Base-by-base conservation (phyloP, 2,329 filamentous ascomycete species). In the Alternaria rosae region DNA sequence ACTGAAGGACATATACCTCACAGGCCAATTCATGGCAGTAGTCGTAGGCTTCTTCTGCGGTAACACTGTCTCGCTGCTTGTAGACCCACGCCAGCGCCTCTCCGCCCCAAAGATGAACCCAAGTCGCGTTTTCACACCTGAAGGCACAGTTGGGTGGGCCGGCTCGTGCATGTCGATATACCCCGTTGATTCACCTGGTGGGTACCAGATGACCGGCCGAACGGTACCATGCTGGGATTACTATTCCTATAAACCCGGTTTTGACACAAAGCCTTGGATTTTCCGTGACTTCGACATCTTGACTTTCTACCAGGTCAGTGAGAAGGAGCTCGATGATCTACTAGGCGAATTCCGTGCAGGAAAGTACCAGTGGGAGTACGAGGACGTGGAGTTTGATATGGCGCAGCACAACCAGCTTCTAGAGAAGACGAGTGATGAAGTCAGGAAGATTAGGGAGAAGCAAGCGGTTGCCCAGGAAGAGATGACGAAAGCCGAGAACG, bases 261-360 rank as follows among this genome's bases (percentile, higher is more conserved):
- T 86, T 66, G 50, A 25, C 6, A 65, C 79, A 0, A 73, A 80
- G 0, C 86, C 86, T 0, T 87, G 86, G 82, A 78, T 88, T 2
- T 88, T 87, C 66, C 79, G 83, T 51, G 84, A 87, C 63, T 87
- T 88, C 62, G 86, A 88, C 65, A 80, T 86, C 44, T 78, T 88
- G 20, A 84, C 82, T 0, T 88, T 85, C 71, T 85, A 87, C 64
- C 80, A 83, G 57, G 85, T 88, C 13, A 80, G 68, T 32, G 84
- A 87, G 63, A 75, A 79, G 12, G 84, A 87, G 64, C 83, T 87
- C 35, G 84, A 86, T 57, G 66, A 74, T 10, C 65, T 85, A 50
- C 76, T 87, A 25, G 79, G 79, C 1, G 72, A 81, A 1, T 88
- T 86, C 70, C 76, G 81, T 23, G 81, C 81, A 15, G 86, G 86